Percentiles rank a stretch among this genome's conserved stretches.
These are phyloP conservation scores for Aspergillus saccharolyticus DNA, from an alignment of 495 filamentous ascomycete genomes.

Conservation along the genomic window DNA sequence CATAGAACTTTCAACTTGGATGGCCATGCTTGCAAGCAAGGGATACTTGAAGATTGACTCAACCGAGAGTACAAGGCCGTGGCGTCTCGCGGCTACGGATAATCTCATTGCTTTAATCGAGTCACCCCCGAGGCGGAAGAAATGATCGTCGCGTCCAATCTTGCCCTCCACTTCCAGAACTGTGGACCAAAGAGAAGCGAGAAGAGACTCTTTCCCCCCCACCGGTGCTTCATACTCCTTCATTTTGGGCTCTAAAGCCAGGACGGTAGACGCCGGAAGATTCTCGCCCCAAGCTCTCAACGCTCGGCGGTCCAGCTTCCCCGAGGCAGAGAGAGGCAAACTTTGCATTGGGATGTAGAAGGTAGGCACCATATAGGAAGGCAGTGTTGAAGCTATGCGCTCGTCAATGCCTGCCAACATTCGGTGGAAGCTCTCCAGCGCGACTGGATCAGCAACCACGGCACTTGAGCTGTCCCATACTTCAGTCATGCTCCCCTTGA, in stretches of 20 bases:
- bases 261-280: no score
- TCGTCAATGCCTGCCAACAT: no score
- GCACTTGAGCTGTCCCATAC: no score
- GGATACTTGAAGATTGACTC: constrained; percentile 17
- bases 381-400: neutral
- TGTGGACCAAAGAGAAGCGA: constrained; percentile 13
- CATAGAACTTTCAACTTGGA: no score
- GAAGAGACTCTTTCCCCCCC: no score
- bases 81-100: constrained; percentile 17
- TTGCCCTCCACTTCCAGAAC: neutral
- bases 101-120: constrained; percentile 50
- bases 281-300: no score
- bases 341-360: neutral
- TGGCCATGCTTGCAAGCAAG: no score
- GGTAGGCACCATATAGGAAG: neutral
- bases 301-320: neutral
- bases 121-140: constrained; percentile 51
- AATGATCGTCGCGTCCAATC: constrained; percentile 30
- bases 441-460: no score
- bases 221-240: no score
- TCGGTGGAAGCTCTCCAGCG: no score
- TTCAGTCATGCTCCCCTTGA: no score
- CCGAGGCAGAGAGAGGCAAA: neutral
- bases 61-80: constrained; percentile 16
- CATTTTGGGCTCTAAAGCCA: no score